Base-by-base conservation (phyloP, 768 basidiomycete genomes). In the Rhizopogon vinicolor region DNA sequence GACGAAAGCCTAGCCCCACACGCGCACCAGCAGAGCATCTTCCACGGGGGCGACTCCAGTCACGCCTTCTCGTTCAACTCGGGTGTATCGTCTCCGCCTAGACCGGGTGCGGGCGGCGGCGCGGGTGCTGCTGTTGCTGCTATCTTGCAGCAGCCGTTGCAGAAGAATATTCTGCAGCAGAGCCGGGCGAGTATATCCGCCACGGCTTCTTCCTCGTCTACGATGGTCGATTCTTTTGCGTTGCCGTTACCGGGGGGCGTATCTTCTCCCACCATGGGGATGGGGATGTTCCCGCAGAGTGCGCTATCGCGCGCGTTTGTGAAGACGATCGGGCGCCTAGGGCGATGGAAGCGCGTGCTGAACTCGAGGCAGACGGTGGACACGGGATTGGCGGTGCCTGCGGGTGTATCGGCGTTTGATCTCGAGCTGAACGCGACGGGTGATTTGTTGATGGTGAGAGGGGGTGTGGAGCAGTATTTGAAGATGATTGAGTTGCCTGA, bases 301-400 rank as follows among this genome's bases (percentile, higher is more conserved):
- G 76, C 85, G 0, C 73, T 93, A 14, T 90, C 89, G 0, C 80
- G 90, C 1, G 89, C 81, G 10, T 81, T 94, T 45, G 85, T 89
- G 52, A 87, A 84, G 70, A 92, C 92, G 3, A 85, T 93, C 29
- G 90, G 92, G 5, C 80, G 88, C 5, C 72, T 95, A 16, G 92
- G 92, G 1, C 75, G 88, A 9, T 89, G 92, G 89, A 89, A 80
- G 63, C 83, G 92, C 6, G 90, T 89, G 29, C 68, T 93, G 51
- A 85, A 88, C 60, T 70, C 74, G 37, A 68, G 78, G 5, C 66
- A 68, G 22, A 61, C 68, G 18, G 59, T 72, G 40, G 69, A 72
- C 37, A 71, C 76, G 18, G 71, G 70, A 7, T 66, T 72, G 10
- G 67, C 70, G 1, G 57, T 71, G 3, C 65, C 71, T 18, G 65